A percentile compares a stretch with the other conserved stretches of the same genome.
phyloP scores from a whole-genome alignment of 305 asterid genomes.

The Solanum hybrid region DNA sequence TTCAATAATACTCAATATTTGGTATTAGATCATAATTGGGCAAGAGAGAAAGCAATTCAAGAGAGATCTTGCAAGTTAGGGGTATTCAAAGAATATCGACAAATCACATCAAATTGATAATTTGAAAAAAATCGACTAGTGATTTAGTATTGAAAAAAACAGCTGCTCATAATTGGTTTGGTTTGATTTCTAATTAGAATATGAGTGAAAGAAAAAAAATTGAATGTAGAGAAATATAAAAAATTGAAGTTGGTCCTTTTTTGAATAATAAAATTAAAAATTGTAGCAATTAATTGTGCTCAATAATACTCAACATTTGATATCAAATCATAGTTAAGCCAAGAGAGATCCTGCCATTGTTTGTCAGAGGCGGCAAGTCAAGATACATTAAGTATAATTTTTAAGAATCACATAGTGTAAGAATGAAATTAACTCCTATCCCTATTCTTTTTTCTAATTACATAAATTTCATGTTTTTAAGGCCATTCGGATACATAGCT shows the following conservation, averaged over 20 bases:
- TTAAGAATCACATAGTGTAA: too few species aligned
- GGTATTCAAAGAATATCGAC: too few species aligned
- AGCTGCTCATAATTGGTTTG: background rate
- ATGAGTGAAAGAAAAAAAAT: background rate
- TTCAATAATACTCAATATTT: too few species aligned
- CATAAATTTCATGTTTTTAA: too few species aligned
- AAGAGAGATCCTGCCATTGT: background rate
- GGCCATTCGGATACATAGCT: background rate
- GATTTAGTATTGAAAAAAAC: too few species aligned
- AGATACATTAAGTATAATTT: background rate
- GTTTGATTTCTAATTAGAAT: background rate
- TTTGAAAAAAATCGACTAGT: too few species aligned
- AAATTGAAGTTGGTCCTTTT: background rate
- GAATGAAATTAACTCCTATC: too few species aligned
- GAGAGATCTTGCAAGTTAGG: too few species aligned
- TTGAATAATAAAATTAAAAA: too few species aligned
- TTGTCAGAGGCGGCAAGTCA: background rate
- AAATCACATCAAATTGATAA: too few species aligned
- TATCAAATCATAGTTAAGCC: background rate
- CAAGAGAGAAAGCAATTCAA: too few species aligned
- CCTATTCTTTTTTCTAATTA: fast-evolving
- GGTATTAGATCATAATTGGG: too few species aligned
- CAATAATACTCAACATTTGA: background rate
- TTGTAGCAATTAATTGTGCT: background rate
- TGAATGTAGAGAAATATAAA: background rate